These are phyloP conservation scores for Zasmidium cellare DNA, from an alignment of 2,329 filamentous ascomycete species.

Conservation along the genomic window DNA sequence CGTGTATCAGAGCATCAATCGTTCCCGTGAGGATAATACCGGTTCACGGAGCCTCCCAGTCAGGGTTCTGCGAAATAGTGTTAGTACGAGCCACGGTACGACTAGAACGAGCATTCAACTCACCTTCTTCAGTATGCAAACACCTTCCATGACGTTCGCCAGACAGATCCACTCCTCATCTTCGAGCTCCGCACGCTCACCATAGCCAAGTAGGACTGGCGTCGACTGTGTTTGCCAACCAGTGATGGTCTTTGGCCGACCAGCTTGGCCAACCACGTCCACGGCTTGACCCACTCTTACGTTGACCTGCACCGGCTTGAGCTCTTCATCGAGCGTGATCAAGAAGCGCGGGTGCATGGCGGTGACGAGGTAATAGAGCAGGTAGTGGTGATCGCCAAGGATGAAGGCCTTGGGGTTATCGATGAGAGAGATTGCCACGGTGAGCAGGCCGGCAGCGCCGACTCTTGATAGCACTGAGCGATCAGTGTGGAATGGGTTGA, in stretches of 20 bases:
- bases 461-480: conserved; percentile 93
- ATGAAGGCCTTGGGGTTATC: conserved; percentile 83
- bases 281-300: conserved; percentile 97
- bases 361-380: conserved; percentile 94
- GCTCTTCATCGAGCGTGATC: conserved; percentile 89
- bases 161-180: conserved; percentile 96
- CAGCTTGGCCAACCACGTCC: conserved; percentile 95
- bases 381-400: conserved; percentile 75
- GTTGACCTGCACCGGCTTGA: conserved; percentile 92
- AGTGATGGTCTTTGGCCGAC: conserved; percentile 96
- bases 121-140: conserved; percentile 97
- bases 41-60: conserved; percentile 30
- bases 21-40: neutral
- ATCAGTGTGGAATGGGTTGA: conserved; percentile 99
- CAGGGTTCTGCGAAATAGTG: conserved; percentile 28
- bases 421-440: conserved; percentile 89
- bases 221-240: conserved; percentile 99
- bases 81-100: conserved; percentile 10
- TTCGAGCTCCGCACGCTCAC: conserved; percentile 93
- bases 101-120: conserved; percentile 31
- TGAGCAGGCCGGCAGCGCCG: conserved; percentile 81
- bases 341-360: conserved; percentile 97
- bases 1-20: neutral
- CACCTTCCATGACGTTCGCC: conserved; percentile 85
- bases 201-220: conserved; percentile 91